Base-by-base conservation (phyloP, 805 yeast species). In the Schizosaccharomyces pombe region DNA sequence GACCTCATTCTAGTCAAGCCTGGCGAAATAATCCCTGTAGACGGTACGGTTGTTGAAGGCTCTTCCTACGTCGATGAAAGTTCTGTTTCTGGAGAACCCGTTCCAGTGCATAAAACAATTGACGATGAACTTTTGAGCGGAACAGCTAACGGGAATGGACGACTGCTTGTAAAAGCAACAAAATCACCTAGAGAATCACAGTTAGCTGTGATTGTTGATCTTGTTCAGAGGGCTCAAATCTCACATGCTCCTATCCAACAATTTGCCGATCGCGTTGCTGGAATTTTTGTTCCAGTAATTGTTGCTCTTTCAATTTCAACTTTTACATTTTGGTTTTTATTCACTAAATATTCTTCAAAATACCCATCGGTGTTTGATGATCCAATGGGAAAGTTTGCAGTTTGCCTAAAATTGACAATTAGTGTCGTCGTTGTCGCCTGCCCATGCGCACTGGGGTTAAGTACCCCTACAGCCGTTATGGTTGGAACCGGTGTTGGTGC, bases 401-500 rank as follows among this genome's bases (percentile, higher is more conserved):
- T 76, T 3, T 80, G 89, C 62, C 66, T 93, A 56, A 79, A 82
- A 61, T 73, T 87, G 51, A 80, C 94, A 4, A 89, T 91, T 29
- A 79, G 94, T 5, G 98, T 91, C 4, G 76, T 93, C 58, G 95
- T 91, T 9, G 96, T 91, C 53, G 98, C 98, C 1, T 91, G 99
- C 67, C 99, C 99, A 0, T 91, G 98, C 73, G 97, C 98, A 0
- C 68, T 91, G 26, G 99, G 98, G 2, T 72, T 91, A 53, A 96
- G 96, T 2, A 94, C 97, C 0, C 99, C 99, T 1, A 93, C 98
- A 1, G 97, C 97, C 0, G 85, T 91, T 9, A 91, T 93, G 96
- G 98, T 91, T 1, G 98, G 96, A 6, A 89, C 97, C 1, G 98
- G 98, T 43, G 81, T 85, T 24, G 97, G 95, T 43, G 97, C 98